phyloP scores from a whole-genome alignment of 1,139 yeast species.

The Magnusiomyces fungicola region DNA sequence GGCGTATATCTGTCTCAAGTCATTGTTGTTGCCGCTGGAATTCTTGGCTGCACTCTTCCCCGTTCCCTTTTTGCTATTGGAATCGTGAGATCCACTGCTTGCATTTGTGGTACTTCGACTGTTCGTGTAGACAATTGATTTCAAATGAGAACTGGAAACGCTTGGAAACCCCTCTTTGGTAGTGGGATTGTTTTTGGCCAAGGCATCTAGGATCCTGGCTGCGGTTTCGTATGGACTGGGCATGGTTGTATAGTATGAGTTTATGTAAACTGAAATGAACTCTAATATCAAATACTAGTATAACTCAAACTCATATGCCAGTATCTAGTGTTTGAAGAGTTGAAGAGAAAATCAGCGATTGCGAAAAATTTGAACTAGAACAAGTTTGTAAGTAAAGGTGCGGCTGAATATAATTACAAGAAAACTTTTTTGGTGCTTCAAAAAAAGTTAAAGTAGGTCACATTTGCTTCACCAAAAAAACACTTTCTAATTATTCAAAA shows the following conservation, averaged over 20 bases:
- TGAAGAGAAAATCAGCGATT: too few species aligned
- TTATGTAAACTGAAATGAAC: neutral
- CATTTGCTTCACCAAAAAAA: too few species aligned
- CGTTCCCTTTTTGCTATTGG: neutral
- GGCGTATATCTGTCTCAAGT: constrained; percentile 82
- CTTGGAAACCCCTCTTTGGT: neutral
- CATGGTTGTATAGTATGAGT: neutral
- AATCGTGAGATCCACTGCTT: neutral
- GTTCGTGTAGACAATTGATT: neutral
- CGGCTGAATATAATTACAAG: too few species aligned
- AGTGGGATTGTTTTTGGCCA: neutral
- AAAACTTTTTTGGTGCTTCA: too few species aligned
- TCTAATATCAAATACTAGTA: too few species aligned
- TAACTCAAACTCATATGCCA: too few species aligned
- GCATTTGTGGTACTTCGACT: neutral
- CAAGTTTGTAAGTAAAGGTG: too few species aligned
- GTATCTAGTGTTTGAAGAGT: too few species aligned
- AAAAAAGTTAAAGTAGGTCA: too few species aligned
- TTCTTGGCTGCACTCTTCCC: neutral
- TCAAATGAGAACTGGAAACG: neutral
- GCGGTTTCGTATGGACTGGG: constrained; percentile 1
- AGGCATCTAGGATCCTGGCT: neutral
- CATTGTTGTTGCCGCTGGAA: constrained; percentile 30
- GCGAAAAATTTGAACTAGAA: too few species aligned
- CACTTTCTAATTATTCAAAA: too few species aligned